Evolutionary conservation across 768 basidiomycete genomes (phyloP), one percentile per base, ranked within the genome.

Genomic region (Rubroboletus pulcherrimus): DNA sequence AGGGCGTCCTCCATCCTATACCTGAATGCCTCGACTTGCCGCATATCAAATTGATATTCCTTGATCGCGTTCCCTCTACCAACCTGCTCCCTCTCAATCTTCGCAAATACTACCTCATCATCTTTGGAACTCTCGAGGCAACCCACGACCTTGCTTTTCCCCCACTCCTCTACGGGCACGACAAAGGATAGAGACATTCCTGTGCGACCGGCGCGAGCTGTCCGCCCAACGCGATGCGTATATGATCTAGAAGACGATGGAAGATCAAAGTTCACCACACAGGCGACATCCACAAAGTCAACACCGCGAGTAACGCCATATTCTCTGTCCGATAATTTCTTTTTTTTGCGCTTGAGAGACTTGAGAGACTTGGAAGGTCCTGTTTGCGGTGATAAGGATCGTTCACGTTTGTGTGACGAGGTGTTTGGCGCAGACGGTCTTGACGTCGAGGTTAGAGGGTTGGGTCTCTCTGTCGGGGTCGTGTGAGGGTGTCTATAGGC

Each of bases 1-100:
- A 98, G 68, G 2, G 93, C 97, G 66, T 98, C 97, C 67, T 96
- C 92, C 96, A 98, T 98, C 46, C 97, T 81, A 74, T 99, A 99
- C 66, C 95, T 77, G 75, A 99, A 99, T 21, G 92, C 93, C 64
- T 99, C 95, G 19, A 98, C 93, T 77, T 97, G 89, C 68, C 86
- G 91, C 87, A 89, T 89, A 57, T 97, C 94, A 64, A 98, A 98
- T 37, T 86, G 81, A 73, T 96, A 99, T 71, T 95, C 93, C 69
- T 91, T 89, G 60, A 87, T 72, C 55, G 80, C 74, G 55, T 77
- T 75, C 19, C 78, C 81, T 44, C 75, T 68, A 26, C 74, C 84
- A 7, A 76, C 83, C 65, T 93, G 90, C 64, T 89, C 85, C 59
- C 78, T 79, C 69, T 89, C 86, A 38, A 98, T 91, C 64, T 85